Conservation (phyloP, 148 eudicot genomes). For the Gaultheria prostrata region DNA sequence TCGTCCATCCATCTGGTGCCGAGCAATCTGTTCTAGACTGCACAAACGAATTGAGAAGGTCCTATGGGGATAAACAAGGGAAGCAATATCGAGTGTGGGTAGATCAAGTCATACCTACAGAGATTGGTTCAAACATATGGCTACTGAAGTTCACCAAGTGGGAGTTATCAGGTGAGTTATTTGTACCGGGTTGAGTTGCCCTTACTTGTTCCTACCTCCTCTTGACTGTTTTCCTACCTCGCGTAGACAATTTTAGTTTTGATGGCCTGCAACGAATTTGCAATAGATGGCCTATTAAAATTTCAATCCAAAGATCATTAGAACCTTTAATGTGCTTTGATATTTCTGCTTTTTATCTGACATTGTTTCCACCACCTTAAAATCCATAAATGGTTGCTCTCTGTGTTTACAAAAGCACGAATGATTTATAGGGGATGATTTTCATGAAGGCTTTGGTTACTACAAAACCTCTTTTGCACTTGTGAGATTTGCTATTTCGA, state of each 20-base stretch:
- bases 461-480: neutral
- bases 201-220: neutral
- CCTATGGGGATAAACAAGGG: slow-evolving; percentile 57
- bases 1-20: slow-evolving; percentile 55
- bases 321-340: neutral
- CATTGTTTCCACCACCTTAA: neutral
- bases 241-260: neutral
- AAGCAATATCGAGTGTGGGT: slow-evolving; percentile 52
- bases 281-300: neutral
- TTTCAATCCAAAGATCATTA: neutral
- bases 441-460: neutral
- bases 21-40: slow-evolving; percentile 43
- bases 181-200: neutral
- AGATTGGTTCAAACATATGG: slow-evolving; percentile 49
- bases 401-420: neutral
- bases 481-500: slow-evolving; percentile 5
- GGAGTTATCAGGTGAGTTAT: slow-evolving; percentile 43
- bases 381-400: neutral
- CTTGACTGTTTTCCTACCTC: neutral
- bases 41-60: slow-evolving; percentile 40
- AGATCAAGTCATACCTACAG: slow-evolving; percentile 52
- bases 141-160: slow-evolving; percentile 57
- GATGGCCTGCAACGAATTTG: neutral
- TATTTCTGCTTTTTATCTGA: neutral
- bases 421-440: neutral